Evolutionary conservation across 139 green algal species (phyloP).

Genomic region (Chlorella vulgaris): DNA sequence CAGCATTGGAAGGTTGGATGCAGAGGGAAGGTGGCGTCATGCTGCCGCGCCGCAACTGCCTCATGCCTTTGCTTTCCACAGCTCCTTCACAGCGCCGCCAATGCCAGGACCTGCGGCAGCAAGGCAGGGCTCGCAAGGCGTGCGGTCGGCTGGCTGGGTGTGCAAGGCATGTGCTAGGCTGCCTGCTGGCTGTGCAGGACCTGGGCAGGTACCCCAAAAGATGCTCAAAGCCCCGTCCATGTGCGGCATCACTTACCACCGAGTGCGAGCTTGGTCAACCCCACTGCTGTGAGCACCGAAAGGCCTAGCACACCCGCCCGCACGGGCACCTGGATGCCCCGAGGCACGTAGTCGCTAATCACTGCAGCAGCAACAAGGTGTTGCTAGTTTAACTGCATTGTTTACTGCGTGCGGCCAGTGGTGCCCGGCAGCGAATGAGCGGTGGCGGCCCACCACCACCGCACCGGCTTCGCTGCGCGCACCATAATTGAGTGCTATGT

Average conservation of each 20-base stretch:
- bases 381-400: not conserved
- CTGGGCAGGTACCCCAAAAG: no score
- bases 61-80: not conserved
- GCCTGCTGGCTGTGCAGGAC: no score
- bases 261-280: constrained; percentile 37
- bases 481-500: constrained; percentile 50
- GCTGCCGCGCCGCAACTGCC: no score
- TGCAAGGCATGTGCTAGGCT: not conserved
- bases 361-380: constrained; percentile 16
- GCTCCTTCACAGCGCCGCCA: not conserved
- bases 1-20: no score
- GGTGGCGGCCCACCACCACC: no score
- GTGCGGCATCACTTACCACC: not conserved
- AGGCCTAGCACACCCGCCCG: constrained; percentile 38
- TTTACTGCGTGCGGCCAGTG: no score
- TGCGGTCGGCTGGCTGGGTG: not conserved
- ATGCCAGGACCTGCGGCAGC: not conserved
- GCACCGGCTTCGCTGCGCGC: not conserved
- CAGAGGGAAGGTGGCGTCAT: no score
- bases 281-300: constrained; percentile 31
- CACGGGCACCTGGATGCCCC: constrained; percentile 33
- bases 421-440: no score
- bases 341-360: constrained; percentile 45
- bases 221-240: not conserved
- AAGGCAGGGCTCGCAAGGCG: not conserved